phyloP scores from a whole-genome alignment of 768 basidiomycete genomes.

The Asterophora parasitica region DNA sequence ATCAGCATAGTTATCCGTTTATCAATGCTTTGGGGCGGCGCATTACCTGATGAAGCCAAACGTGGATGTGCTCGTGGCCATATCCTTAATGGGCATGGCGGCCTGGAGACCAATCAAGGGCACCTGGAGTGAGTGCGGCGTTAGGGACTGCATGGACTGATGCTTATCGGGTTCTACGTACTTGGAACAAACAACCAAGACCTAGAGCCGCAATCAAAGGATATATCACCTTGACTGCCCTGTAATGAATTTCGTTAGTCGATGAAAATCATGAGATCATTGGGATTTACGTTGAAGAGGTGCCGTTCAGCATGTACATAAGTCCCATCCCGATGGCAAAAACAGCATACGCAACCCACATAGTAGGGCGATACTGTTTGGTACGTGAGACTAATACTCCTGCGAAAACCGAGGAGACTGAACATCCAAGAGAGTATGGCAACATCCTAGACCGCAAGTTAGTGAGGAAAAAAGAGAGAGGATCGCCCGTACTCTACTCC shows the following conservation, averaged over 20 bases:
- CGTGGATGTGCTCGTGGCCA: constrained; percentile 75
- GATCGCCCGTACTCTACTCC: constrained; percentile 53
- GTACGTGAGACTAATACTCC: constrained; percentile 56
- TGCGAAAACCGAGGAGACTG: constrained; percentile 48
- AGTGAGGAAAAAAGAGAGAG: not conserved
- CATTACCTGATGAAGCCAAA: constrained; percentile 66
- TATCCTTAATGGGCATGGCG: constrained; percentile 82
- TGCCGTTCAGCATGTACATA: constrained; percentile 62
- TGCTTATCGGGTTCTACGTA: constrained; percentile 15
- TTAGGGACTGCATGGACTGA: not conserved
- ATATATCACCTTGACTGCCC: constrained; percentile 60
- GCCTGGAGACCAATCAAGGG: constrained; percentile 77
- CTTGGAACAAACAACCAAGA: constrained; percentile 61
- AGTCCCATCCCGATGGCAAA: constrained; percentile 66
- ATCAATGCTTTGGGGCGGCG: not conserved
- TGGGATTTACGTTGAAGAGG: constrained; percentile 43
- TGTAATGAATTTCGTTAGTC: constrained; percentile 22
- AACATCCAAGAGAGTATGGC: constrained; percentile 60
- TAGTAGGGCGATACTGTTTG: constrained; percentile 53
- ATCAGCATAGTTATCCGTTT: constrained; percentile 1
- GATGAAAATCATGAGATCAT: not conserved
- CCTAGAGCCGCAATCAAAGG: constrained; percentile 66
- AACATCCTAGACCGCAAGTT: constrained; percentile 50
- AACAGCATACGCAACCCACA: constrained; percentile 57
- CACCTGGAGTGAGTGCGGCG: constrained; percentile 29